Percentiles rank a stretch among this genome's conserved stretches.
Evolutionary conservation across 371 early-diverging fungal genomes (phyloP).

Genomic region (Rhizopus microsporus): DNA sequence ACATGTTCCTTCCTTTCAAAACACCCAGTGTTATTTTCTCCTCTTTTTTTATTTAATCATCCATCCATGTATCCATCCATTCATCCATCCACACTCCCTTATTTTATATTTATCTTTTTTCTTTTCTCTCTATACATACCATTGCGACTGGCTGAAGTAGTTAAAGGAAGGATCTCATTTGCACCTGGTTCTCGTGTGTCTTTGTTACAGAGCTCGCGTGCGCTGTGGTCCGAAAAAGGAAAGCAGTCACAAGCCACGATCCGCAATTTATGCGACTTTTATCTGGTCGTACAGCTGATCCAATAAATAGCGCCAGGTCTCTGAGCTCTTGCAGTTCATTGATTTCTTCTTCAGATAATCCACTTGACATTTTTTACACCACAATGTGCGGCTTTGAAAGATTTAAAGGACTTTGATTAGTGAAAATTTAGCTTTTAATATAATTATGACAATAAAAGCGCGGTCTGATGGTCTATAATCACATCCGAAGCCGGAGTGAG

Average conservation of each 20-base stretch:
- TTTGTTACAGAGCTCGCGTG: neutral
- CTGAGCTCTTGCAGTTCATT: too few relatives aligned
- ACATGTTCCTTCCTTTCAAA: neutral
- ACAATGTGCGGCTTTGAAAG: too few relatives aligned
- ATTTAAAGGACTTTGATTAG: too few relatives aligned
- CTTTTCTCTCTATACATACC: slow-evolving; percentile 14
- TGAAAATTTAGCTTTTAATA: too few relatives aligned
- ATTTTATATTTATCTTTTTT: neutral
- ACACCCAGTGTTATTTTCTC: neutral
- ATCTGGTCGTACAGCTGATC: too few relatives aligned
- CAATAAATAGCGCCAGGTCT: too few relatives aligned
- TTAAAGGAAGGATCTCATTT: slow-evolving; percentile 27
- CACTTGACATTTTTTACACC: too few relatives aligned
- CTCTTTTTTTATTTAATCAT: neutral
- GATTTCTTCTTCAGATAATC: too few relatives aligned
- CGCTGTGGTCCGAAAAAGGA: neutral
- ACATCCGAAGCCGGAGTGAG: too few relatives aligned
- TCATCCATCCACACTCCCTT: neutral
- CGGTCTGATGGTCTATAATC: too few relatives aligned
- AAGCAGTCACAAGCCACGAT: neutral
- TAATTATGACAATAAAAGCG: too few relatives aligned
- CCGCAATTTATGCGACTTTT: too few relatives aligned
- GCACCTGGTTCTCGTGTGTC: neutral
- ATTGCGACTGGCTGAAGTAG: slow-evolving; percentile 29
- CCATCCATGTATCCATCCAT: slow-evolving; percentile 22